These are phyloP conservation scores for Fusarium subglutinans DNA, from an alignment of 2,329 filamentous ascomycete species.

Conservation along the genomic window DNA sequence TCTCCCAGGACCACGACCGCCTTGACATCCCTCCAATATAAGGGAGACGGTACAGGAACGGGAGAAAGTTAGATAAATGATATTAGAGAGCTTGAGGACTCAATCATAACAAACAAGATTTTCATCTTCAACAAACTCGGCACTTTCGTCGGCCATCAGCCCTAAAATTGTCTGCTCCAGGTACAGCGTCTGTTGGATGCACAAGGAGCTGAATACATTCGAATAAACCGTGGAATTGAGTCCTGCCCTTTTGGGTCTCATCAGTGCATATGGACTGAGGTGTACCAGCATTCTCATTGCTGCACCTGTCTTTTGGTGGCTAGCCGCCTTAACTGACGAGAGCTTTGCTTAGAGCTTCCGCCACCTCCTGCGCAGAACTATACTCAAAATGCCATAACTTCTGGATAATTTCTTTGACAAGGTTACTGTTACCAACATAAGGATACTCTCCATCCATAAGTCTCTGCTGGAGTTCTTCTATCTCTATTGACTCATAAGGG, in stretches of 20 bases:
- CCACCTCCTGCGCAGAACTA: not conserved
- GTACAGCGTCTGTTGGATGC: too few species aligned
- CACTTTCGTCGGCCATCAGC: not conserved
- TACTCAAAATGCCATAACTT: not conserved
- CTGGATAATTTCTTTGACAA: not conserved
- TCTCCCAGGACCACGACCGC: constrained; percentile 16
- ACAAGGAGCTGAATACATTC: not conserved
- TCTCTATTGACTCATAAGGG: not conserved
- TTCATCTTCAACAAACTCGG: not conserved
- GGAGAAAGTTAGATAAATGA: not conserved
- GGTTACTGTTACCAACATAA: not conserved
- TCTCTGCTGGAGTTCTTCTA: not conserved
- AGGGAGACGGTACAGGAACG: not conserved
- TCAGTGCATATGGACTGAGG: not conserved
- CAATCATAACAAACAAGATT: not conserved
- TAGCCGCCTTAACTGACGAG: not conserved
- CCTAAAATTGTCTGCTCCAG: too few species aligned
- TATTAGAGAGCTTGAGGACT: not conserved
- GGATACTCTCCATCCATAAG: not conserved
- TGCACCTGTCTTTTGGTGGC: not conserved
- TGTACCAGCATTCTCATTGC: not conserved
- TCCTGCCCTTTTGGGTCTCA: not conserved
- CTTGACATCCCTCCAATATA: not conserved
- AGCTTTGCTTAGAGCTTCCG: not conserved
- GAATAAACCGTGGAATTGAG: not conserved